These are phyloP conservation scores for Chamaecrista fasciculata DNA, from an alignment of 306 rosid genomes.

Conservation along the genomic window DNA sequence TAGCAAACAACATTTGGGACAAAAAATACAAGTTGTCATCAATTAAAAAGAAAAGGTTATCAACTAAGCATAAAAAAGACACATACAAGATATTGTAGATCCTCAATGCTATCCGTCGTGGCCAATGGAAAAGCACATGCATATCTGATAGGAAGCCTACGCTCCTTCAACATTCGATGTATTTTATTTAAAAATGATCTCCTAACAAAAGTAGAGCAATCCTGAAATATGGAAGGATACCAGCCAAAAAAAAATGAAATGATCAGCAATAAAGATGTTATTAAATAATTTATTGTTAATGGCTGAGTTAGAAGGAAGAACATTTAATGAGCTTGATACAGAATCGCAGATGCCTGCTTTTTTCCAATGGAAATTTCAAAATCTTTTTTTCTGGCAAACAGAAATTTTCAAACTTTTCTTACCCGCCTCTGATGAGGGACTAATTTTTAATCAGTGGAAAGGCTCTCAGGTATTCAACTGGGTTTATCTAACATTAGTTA, in stretches of 20 bases:
- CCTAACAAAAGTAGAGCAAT: conserved; percentile 54
- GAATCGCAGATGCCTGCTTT: neutral
- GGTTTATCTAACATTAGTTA: neutral
- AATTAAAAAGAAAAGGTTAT: neutral
- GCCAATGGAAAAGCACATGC: conserved; percentile 84
- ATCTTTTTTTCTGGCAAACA: too few species aligned
- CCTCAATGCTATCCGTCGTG: conserved; percentile 45
- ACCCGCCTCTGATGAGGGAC: neutral
- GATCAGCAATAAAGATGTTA: neutral
- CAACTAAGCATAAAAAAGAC: neutral
- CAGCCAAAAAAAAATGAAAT: conserved; percentile 18
- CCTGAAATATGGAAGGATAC: conserved; percentile 51
- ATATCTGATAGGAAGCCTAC: conserved; percentile 72
- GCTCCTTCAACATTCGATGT: conserved; percentile 70
- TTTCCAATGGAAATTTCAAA: neutral
- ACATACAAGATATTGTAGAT: conserved; percentile 62
- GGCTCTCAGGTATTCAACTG: neutral
- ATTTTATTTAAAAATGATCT: conserved; percentile 62
- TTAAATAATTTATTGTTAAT: neutral
- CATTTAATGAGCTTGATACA: neutral
- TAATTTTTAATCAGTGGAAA: neutral
- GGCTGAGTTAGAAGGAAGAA: conserved; percentile 1
- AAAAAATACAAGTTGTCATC: neutral
- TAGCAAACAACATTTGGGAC: neutral
- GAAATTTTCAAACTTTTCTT: neutral